These are phyloP conservation scores for Naumovozyma baii DNA, from an alignment of 805 yeast genomes.

Conservation along the genomic window DNA sequence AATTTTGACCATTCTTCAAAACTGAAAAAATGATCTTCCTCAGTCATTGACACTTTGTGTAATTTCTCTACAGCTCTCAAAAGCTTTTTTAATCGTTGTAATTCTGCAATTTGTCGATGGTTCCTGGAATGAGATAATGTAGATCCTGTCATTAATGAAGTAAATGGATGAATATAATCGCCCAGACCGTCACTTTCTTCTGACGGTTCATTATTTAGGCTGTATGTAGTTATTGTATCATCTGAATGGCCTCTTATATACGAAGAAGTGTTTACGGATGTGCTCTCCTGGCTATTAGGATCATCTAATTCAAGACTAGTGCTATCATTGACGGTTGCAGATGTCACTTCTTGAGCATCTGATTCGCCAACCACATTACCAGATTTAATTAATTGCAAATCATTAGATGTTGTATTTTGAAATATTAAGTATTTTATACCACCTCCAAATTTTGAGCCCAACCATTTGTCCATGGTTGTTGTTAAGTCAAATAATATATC, in stretches of 20 bases:
- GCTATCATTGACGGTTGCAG: neutral
- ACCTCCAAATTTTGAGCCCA: conserved; percentile 10
- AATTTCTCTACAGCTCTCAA: conserved; percentile 13
- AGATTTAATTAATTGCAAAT: conserved; percentile 3
- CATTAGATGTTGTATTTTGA: conserved; percentile 1
- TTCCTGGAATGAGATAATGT: neutral
- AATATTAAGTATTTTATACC: conserved; percentile 9
- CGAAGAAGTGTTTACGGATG: neutral
- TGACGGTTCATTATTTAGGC: neutral
- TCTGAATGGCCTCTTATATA: neutral
- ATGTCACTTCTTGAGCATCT: conserved; percentile 1
- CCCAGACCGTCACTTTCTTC: neutral
- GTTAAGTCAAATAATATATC: conserved; percentile 33
- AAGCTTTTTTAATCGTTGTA: conserved; percentile 9
- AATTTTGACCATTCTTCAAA: conserved; percentile 21
- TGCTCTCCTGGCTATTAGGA: neutral
- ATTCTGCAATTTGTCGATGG: neutral
- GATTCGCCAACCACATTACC: conserved; percentile 2
- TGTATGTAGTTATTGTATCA: neutral
- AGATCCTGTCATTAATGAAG: neutral
- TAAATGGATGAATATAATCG: conserved; percentile 1
- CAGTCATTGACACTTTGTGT: conserved; percentile 12
- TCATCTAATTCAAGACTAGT: neutral
- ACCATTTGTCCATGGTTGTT: conserved; percentile 12
- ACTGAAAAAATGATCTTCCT: conserved; percentile 12